Base-by-base conservation (phyloP, 2,329 filamentous ascomycete genomes). In the Clarireedia monteithiana region DNA sequence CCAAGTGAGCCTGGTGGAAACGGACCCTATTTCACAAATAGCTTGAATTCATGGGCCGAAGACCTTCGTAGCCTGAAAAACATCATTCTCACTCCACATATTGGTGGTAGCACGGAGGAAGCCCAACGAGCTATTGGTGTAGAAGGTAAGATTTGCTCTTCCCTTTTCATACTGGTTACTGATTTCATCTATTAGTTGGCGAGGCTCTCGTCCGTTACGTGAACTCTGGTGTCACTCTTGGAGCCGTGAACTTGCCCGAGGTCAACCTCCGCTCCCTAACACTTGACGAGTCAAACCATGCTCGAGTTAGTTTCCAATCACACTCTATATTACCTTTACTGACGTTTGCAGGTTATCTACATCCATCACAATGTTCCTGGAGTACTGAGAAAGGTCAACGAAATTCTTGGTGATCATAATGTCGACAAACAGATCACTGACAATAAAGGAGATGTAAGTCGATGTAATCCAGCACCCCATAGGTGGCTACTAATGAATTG, bases 361-460 rank as follows among this genome's bases (percentile, higher is more conserved):
- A 95, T 99, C 65, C 94, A 99, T 75, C 88, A 87, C 73, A 99
- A 99, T 74, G 84, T 97, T 23, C 94, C 94, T 48, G 94, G 94
- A 78, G 94, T 99, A 60, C 78, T 99, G 71, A 83, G 91, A 68
- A 89, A 86, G 76, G 94, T 99, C 63, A 99, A 99, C 77, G 89
- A 94, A 68, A 90, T 97, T 60, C 80, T 99, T 48, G 89, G 88
- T 45, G 85, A 95, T 67, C 91, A 99, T 77, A 99, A 99, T 72
- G 91, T 99, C 65, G 92, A 96, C 76, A 97, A 97, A 79, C 94
- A 99, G 75, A 97, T 95, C 77, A 94, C 89, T 50, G 94, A 97
- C 72, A 95, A 88, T 74, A 87, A 86, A 75, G 92, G 91, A 64
- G 92, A 97, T 70, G 86, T 89, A 74, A 62, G 80, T 17, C 34